phyloP scores from a whole-genome alignment of 805 yeast species.

The Vanderwaltozyma tropicalis region DNA sequence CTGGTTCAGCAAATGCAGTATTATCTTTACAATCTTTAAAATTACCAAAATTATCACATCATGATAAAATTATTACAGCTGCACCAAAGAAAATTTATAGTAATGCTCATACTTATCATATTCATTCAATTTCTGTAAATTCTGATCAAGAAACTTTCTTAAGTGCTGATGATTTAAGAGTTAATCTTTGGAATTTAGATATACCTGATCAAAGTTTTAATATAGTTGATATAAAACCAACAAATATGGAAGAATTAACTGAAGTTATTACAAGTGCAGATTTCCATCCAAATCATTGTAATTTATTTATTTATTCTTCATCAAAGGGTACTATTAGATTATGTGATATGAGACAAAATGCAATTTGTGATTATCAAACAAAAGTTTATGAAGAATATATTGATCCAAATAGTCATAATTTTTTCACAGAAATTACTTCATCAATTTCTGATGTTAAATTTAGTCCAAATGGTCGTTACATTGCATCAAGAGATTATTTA shows the following conservation, averaged over 20 bases:
- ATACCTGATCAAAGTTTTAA: conserved; percentile 93
- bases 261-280: conserved; percentile 96
- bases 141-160: conserved; percentile 94
- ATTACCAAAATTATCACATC: conserved; percentile 82
- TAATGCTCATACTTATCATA: conserved; percentile 97
- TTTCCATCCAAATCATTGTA: conserved; percentile 89
- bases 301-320: conserved; percentile 87
- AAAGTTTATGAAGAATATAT: conserved; percentile 83
- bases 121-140: conserved; percentile 88
- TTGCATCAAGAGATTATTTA: conserved; percentile 95
- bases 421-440: conserved; percentile 93
- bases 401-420: conserved; percentile 87
- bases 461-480: conserved; percentile 83
- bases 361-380: conserved; percentile 84
- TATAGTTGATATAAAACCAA: conserved; percentile 95
- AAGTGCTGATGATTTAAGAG: conserved; percentile 86
- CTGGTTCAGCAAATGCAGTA: conserved; percentile 23
- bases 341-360: conserved; percentile 93
- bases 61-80: conserved; percentile 91
- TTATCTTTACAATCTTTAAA: conserved; percentile 41
- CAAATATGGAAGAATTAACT: conserved; percentile 96
- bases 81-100: conserved; percentile 85
- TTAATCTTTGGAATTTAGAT: conserved; percentile 90
- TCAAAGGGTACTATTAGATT: conserved; percentile 92
- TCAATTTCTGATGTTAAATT: conserved; percentile 90